Evolutionary conservation across 441 rosid genomes (phyloP), one percentile per base, ranked within the genome.

Genomic region (Corymbia calophylla): DNA sequence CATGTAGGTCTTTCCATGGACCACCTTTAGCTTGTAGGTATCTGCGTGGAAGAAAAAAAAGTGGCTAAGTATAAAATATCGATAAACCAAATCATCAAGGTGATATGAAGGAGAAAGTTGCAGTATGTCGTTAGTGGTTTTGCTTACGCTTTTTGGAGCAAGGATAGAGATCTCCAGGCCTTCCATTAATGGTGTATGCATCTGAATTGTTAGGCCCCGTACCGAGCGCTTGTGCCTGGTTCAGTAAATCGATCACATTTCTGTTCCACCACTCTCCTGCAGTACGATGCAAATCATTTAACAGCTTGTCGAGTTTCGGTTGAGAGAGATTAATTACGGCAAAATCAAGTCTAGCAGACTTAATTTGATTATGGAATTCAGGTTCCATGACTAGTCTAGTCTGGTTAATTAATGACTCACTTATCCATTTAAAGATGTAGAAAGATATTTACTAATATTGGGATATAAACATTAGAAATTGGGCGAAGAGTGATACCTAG

Each of bases 401-500:
- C 23, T 66, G 23, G 77, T 66, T 4, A 21, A 66, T 66, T 4
- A n/a, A 16, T 16, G 39, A 66, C 77, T 66, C 77, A 66, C 6
- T 10, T 66, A 31, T 66, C 77, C 23, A 66, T 8, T 66, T 5
- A 66, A 16, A 66, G 39, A 31, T 8, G 31, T 66, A 66, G 11
- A n/a, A 31, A 66, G 39, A 66, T 16, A 66, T 66, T 23, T 85
- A 66, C 12, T 66, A 66, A 66, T 39, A 66, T 66, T 66, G 77
- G 77, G 39, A 66, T 66, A 66, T 66, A 0, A 31, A 66, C 39
- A n/a, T 17, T 8, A 31, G 19, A 66, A 66, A 8, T 66, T 8
- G 32, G 21, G 77, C 31, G 77, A 66, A 31, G 21, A 66, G 77
- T 66, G 39, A 31, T 92, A 96, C 99, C 99, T 15, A 97, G 90